These are phyloP conservation scores for Xylaria sp. DNA, from an alignment of 2,329 filamentous ascomycete species.

Conservation along the genomic window DNA sequence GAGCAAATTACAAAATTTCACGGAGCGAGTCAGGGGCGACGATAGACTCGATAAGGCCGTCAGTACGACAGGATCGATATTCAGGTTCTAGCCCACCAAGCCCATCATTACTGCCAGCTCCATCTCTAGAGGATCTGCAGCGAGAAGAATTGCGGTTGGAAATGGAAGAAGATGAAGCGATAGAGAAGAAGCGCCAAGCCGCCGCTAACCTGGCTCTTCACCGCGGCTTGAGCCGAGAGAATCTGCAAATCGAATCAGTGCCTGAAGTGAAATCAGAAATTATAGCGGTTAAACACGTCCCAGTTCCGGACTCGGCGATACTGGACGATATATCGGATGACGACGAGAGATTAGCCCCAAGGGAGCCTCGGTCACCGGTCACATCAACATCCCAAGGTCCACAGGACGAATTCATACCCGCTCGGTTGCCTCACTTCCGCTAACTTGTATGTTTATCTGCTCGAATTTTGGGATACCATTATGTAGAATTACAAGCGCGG, in stretches of 20 bases:
- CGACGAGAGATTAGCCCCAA: constrained; percentile 20
- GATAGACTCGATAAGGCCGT: constrained; percentile 55
- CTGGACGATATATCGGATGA: constrained; percentile 42
- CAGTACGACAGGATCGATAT: constrained; percentile 38
- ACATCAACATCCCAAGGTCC: constrained; percentile 31
- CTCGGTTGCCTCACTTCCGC: constrained; percentile 66
- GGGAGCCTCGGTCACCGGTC: constrained; percentile 24
- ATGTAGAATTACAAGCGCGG: constrained; percentile 36
- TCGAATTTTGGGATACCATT: constrained; percentile 26
- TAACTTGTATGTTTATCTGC: constrained; percentile 41
- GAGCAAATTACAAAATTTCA: constrained; percentile 53
- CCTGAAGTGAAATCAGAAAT: constrained; percentile 49
- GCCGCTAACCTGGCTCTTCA: constrained; percentile 62
- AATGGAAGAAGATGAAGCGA: constrained; percentile 62
- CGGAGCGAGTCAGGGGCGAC: constrained; percentile 69
- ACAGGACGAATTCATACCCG: constrained; percentile 62
- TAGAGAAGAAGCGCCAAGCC: constrained; percentile 63
- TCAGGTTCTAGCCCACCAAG: constrained; percentile 48
- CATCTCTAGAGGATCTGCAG: constrained; percentile 62
- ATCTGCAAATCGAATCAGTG: constrained; percentile 50
- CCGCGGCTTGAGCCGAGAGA: constrained; percentile 56
- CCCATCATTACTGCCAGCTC: constrained; percentile 52
- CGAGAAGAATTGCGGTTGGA: constrained; percentile 63
- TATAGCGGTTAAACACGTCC: constrained; percentile 45
- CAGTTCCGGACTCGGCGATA: constrained; percentile 42